A percentile compares a stretch with the other conserved stretches of the same genome.
phyloP scores from a whole-genome alignment of 1,139 yeast species.

The Protomyces lactucae-debilis region DNA sequence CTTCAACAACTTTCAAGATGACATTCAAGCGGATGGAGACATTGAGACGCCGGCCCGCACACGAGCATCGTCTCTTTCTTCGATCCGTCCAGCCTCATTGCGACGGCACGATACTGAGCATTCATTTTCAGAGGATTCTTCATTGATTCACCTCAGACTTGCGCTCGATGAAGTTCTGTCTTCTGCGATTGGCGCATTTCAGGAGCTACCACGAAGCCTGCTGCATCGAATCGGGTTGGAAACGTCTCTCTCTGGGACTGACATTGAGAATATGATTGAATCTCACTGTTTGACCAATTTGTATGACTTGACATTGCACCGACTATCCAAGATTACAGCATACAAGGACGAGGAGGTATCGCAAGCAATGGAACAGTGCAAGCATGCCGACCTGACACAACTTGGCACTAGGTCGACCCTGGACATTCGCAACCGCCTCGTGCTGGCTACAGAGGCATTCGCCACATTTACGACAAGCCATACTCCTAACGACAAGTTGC shows the following conservation, averaged over 20 bases:
- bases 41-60: neutral
- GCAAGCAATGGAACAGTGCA: constrained; percentile 9
- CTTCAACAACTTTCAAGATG: constrained; percentile 7
- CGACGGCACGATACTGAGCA: constrained; percentile 11
- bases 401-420: constrained; percentile 12
- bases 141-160: constrained; percentile 1
- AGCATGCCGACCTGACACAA: constrained; percentile 19
- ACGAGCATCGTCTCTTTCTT: constrained; percentile 6
- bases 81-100: constrained; percentile 12
- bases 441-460: constrained; percentile 8
- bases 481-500: constrained; percentile 18
- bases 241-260: constrained; percentile 4
- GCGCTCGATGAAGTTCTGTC: constrained; percentile 9
- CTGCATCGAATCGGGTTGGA: constrained; percentile 6
- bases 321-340: constrained; percentile 4
- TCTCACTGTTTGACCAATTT: constrained; percentile 4
- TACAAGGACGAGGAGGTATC: constrained; percentile 17
- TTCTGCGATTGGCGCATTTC: constrained; percentile 17
- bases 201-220: constrained; percentile 9
- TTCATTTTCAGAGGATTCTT: neutral
- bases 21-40: neutral
- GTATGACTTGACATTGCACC: constrained; percentile 21
- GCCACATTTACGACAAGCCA: constrained; percentile 2
- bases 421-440: constrained; percentile 14
- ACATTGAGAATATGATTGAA: constrained; percentile 19